These are phyloP conservation scores for Irpex rosettiformis DNA, from an alignment of 1,284 basidiomycete species.

Conservation along the genomic window DNA sequence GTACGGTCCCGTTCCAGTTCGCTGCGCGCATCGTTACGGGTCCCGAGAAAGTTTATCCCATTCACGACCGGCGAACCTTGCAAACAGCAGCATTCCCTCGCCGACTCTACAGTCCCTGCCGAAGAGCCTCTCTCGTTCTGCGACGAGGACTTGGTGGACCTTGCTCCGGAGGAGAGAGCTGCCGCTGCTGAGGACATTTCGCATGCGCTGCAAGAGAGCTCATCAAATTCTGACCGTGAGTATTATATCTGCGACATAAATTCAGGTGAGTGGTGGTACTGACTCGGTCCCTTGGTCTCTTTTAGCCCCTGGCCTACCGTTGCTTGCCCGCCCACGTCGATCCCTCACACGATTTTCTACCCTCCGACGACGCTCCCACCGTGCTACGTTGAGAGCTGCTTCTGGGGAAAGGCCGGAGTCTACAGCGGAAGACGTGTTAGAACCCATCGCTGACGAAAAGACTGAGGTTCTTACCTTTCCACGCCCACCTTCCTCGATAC, in stretches of 20 bases:
- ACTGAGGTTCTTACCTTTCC: background rate
- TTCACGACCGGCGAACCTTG: background rate
- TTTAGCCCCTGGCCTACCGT: slow-evolving; percentile 5
- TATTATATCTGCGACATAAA: too few relatives aligned
- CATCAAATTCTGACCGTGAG: background rate
- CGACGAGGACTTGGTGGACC: slow-evolving; percentile 17
- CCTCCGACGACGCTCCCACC: background rate
- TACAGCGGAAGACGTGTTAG: background rate
- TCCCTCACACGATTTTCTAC: background rate
- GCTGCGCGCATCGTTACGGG: slow-evolving; percentile 9
- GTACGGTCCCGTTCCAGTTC: background rate
- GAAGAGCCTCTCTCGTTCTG: slow-evolving; percentile 17
- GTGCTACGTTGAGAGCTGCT: background rate
- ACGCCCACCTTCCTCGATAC: background rate
- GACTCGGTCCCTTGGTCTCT: too few relatives aligned
- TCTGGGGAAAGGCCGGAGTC: background rate
- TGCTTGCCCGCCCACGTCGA: background rate
- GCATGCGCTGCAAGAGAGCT: background rate
- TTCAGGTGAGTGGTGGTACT: too few relatives aligned
- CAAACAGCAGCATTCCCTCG: background rate
- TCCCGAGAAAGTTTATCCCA: slow-evolving; percentile 5
- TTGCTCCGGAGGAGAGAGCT: slow-evolving; percentile 13
- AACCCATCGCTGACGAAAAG: background rate
- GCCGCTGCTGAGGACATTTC: slow-evolving; percentile 4
- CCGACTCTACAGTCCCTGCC: slow-evolving; percentile 3